Conservation (phyloP, 179 eudicot genomes). For the Beta corolliflora region DNA sequence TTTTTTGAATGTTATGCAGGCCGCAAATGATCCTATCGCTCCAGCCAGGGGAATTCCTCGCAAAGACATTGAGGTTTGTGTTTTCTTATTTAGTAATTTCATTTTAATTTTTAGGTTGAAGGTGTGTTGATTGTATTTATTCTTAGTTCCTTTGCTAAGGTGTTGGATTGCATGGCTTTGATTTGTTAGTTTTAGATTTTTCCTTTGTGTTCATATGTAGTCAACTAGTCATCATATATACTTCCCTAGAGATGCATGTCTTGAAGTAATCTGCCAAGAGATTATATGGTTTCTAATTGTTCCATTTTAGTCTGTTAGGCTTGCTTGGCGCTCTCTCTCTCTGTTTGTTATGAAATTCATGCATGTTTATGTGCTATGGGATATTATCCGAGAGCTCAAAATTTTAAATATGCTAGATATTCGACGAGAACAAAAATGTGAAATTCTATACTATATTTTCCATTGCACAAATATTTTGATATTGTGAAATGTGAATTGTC, state of each 20-base stretch:
- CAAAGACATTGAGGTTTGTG: constrained; percentile 72
- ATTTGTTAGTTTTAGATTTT: neutral
- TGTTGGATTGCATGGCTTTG: neutral
- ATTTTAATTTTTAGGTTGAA: neutral
- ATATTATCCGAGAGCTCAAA: too few species aligned
- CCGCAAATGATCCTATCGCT: constrained; percentile 97
- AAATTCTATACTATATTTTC: too few species aligned
- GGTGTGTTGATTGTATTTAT: neutral
- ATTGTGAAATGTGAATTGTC: too few species aligned
- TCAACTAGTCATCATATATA: neutral
- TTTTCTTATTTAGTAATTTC: neutral
- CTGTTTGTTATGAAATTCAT: neutral
- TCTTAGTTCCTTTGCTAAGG: neutral
- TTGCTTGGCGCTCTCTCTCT: neutral
- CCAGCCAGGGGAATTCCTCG: constrained; percentile 95
- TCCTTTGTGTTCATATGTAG: neutral
- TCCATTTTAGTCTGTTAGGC: neutral
- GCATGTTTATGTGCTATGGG: neutral
- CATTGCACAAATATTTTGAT: too few species aligned
- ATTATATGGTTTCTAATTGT: neutral
- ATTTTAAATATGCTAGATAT: too few species aligned
- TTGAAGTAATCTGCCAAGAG: neutral
- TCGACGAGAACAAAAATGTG: too few species aligned
- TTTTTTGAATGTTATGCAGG: constrained; percentile 45
- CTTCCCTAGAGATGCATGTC: neutral